Evolutionary conservation across 805 yeast genomes (phyloP), one percentile per base, ranked within the genome.

Genomic region (Lipomyces sp.): DNA sequence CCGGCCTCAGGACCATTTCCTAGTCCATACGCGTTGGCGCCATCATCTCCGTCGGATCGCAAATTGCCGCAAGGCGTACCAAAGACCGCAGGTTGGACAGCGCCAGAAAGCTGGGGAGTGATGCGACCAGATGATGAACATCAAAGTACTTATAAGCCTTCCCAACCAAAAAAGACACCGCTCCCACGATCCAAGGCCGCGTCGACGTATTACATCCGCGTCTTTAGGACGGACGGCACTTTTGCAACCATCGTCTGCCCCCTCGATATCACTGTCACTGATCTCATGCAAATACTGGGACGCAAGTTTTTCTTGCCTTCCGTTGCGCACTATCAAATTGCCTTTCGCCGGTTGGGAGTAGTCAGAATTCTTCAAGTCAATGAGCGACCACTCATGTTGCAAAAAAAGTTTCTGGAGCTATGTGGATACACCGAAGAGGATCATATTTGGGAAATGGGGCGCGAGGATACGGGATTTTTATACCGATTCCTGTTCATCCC

Each of bases 341-440:
- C 92, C 37, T 81, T 92, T 54, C 84, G 88, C 15, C 53, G 69
- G 5, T 57, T 64, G 15, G 70, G 72, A 13, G n/a, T 64, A 34
- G 32, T 60, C 18, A 64, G 92, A 75, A 87, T 89, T 8, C 77
- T 93, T 59, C 87, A 89, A 54, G 81, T 86, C 0, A 85, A 85
- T 69, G 96, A 93, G 64, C 85, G 83, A 67, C 97, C 97, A 0
- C 81, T 93, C 51, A 83, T 86, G 65, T 87, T 90, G 64, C 97
- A 92, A 76, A 83, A 88, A 72, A 88, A 89, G 57, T 77, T 92
- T 59, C 77, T 93, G 35, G 79, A 88, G 64, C 79, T 90, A 53
- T 88, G 90, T 74, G 98, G 98, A 4, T 93, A 89, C 74, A 83
- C 85, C 2, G 90, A 87, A 58, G 81, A 85, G n/a, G 97, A 93